These are phyloP conservation scores for Drechslerella coelobrocha DNA, from an alignment of 2,329 filamentous ascomycete species.

Conservation along the genomic window DNA sequence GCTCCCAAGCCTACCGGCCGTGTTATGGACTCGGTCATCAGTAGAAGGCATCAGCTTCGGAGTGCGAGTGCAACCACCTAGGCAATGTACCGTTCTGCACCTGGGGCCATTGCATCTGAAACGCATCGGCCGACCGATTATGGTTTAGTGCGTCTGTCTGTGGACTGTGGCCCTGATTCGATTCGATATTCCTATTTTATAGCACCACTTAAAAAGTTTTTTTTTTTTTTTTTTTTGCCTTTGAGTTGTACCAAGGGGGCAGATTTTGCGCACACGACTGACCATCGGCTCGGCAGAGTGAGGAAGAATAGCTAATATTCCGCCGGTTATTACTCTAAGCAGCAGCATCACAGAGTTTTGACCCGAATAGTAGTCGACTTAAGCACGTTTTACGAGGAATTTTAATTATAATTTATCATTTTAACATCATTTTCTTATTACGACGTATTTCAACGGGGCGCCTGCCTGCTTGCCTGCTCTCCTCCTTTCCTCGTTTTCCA, in stretches of 20 bases:
- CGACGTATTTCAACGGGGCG: not conserved
- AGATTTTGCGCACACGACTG: not conserved
- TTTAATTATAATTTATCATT: not conserved
- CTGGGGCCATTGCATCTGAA: slow-evolving; percentile 30
- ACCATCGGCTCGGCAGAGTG: not conserved
- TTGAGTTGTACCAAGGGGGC: not conserved
- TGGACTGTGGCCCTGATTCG: slow-evolving; percentile 27
- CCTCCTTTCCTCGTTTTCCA: too few relatives aligned
- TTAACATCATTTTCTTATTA: not conserved
- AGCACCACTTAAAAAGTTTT: slow-evolving; percentile 11
- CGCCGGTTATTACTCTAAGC: not conserved
- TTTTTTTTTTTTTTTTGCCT: not conserved
- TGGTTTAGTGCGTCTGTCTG: slow-evolving; percentile 23
- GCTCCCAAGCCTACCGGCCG: not conserved
- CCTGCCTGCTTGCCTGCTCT: not conserved
- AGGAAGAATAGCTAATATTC: not conserved
- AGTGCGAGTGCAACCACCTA: not conserved
- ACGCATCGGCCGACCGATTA: slow-evolving; percentile 35
- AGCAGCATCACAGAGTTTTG: too few relatives aligned
- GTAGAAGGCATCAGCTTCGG: not conserved
- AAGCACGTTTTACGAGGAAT: not conserved
- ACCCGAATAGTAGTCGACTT: not conserved
- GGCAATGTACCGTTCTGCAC: not conserved
- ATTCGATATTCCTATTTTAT: slow-evolving; percentile 29
- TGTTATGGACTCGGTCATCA: slow-evolving; percentile 5